Conservation (phyloP, 108 stramenopile species). For the Seminavis robusta region DNA sequence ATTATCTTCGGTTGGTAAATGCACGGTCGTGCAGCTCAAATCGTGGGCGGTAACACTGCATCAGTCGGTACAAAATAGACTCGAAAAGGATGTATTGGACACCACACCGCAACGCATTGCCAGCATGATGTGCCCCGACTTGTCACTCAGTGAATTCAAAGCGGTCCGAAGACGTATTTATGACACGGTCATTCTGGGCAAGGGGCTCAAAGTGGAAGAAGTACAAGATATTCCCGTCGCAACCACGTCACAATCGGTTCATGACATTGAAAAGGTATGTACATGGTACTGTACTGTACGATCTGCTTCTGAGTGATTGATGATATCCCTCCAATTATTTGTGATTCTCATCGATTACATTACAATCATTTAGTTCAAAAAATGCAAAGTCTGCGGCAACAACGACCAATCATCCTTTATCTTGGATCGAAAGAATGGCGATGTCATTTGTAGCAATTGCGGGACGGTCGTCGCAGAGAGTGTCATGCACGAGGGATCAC, state of each 20-base stretch:
- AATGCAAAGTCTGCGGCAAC: conserved; percentile 79
- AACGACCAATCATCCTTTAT: conserved; percentile 79
- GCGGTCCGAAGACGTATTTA: conserved; percentile 72
- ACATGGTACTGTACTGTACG: not conserved
- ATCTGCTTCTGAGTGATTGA: not conserved
- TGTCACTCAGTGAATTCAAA: conserved; percentile 53
- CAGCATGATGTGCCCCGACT: conserved; percentile 69
- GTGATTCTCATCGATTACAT: not conserved
- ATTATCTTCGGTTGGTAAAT: no score
- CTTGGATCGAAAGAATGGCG: conserved; percentile 83
- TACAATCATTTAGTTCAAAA: conserved; percentile 80
- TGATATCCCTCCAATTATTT: not conserved
- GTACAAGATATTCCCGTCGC: conserved; percentile 37
- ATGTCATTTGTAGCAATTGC: conserved; percentile 78
- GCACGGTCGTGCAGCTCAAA: no score
- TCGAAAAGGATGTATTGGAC: conserved; percentile 72
- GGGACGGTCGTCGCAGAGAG: conserved; percentile 81
- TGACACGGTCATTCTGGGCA: conserved; percentile 78
- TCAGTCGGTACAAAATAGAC: conserved; percentile 30
- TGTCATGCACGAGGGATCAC: conserved; percentile 84
- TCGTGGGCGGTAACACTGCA: conserved; percentile 27
- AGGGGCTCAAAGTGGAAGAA: conserved; percentile 50
- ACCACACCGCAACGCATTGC: conserved; percentile 81
- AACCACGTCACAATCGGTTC: conserved; percentile 34
- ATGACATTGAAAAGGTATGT: conserved; percentile 32